Percentiles rank a stretch among this genome's conserved stretches.
Evolutionary conservation across 2,329 filamentous ascomycete species (phyloP).

Genomic region (Sporothrix variecibatus): DNA sequence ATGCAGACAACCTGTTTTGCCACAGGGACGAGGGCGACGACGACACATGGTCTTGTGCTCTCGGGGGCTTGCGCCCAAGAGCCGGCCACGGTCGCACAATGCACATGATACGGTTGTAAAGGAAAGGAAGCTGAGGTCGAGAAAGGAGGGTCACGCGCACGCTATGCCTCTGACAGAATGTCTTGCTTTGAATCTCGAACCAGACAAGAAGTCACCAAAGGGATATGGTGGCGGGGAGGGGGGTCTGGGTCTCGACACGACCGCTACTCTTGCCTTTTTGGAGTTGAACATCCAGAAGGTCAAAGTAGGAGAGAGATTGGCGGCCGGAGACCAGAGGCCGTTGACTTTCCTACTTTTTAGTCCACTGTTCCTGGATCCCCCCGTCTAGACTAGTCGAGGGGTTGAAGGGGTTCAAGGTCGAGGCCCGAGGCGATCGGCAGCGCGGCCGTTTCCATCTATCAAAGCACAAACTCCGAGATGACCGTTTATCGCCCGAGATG

Average conservation of each 20-base stretch:
- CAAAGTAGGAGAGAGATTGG: not conserved
- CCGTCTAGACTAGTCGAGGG: not conserved
- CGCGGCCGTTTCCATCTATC: not conserved
- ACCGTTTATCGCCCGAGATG: not conserved
- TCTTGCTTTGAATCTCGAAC: not conserved
- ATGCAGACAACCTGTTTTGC: not conserved
- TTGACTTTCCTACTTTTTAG: not conserved
- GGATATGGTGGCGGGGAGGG: not conserved
- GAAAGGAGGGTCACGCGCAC: not conserved
- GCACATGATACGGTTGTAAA: not conserved
- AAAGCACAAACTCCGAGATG: not conserved
- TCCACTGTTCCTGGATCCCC: not conserved
- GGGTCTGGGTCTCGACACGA: not conserved
- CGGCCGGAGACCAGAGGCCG: not conserved
- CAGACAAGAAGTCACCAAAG: not conserved
- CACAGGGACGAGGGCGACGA: not conserved
- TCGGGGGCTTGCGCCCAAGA: not conserved
- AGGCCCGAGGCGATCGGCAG: not conserved
- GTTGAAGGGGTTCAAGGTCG: not conserved
- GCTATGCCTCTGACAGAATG: not conserved
- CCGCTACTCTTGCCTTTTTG: not conserved
- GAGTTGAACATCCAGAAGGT: not conserved
- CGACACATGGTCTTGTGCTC: not conserved
- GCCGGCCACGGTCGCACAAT: not conserved
- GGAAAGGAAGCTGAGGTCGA: not conserved